Base-by-base conservation (phyloP, 2,329 filamentous ascomycete genomes). In the Sporothrix luriei region DNA sequence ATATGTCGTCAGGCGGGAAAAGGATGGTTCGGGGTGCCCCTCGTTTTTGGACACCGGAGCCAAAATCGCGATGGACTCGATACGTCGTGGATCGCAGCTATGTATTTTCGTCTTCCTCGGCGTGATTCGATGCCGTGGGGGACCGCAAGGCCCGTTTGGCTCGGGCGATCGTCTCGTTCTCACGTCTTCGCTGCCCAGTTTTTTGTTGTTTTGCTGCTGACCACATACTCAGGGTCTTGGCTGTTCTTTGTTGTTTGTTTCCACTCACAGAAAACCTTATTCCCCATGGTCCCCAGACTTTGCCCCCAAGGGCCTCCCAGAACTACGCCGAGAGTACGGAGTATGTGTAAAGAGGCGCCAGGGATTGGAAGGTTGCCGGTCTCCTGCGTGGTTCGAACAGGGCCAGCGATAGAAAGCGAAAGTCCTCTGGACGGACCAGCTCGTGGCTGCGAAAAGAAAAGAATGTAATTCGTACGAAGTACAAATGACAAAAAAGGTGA, bases 51-150 rank as follows among this genome's bases (percentile, higher is more conserved):
- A 33, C 33, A 33, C 33, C 33, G 33, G 33, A n/a, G 3, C 33
- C 33, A 33, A 33, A 33, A 33, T 33, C 10, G 4, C 14, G 14
- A 43, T 57, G 29, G 16, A 57, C 54, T 57, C 3, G 16, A 38
- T 33, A 24, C 40, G 13, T 43, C 40, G 26, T 55, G 33, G 21
- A 21, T 43, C 21, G 38, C 57, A 4, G n/a, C 38, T n/a, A 46
- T 49, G 43, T 62, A 64, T 49, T 64, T 64, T 64, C 16, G 46
- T 64, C 21, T 33, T 16, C 43, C 61, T 64, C 61, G 43, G 40
- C 43, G 43, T 49, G 24, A 62, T 40, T 62, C 14, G 33, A 33
- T 33, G 33, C 9, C 33, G 33, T 33, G 33, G 55, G 43, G 11
- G 55, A 33, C 55, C 55, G 19, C 9, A 9, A 21, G 33, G 55